Conservation (phyloP, 805 yeast species). For the Phaffomyces thermotolerans region DNA sequence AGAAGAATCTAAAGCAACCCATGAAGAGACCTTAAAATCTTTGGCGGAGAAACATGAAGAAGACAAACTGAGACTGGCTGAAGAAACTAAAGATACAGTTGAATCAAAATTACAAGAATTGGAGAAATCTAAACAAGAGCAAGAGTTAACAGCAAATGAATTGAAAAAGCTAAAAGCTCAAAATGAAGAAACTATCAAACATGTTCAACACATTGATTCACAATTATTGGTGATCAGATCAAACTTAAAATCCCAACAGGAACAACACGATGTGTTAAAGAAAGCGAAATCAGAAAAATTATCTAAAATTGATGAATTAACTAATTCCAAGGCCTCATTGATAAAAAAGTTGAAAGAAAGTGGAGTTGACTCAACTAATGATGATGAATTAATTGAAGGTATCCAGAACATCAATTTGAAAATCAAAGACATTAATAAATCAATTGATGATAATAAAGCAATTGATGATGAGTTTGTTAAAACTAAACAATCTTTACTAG, state of each 20-base stretch:
- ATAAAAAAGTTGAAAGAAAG: constrained; percentile 4
- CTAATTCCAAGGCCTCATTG: constrained; percentile 14
- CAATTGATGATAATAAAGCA: constrained; percentile 1
- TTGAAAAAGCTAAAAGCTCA: constrained; percentile 19
- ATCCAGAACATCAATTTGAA: constrained; percentile 6
- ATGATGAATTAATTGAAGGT: constrained; percentile 1
- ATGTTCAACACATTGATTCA: constrained; percentile 12
- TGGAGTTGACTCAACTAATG: background rate
- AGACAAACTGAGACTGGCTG: constrained; percentile 12
- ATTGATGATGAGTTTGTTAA: constrained; percentile 6
- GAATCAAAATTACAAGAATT: constrained; percentile 14
- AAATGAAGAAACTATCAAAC: constrained; percentile 20
- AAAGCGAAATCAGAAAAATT: constrained; percentile 11
- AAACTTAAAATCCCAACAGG: constrained; percentile 13
- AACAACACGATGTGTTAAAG: constrained; percentile 14
- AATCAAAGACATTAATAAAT: constrained; percentile 1
- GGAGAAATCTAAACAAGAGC: constrained; percentile 17
- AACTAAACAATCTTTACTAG: constrained; percentile 11
- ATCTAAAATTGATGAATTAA: constrained; percentile 14
- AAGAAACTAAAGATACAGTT: constrained; percentile 20
- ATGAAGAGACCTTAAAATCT: constrained; percentile 13
- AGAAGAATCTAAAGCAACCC: constrained; percentile 11
- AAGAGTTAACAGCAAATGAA: constrained; percentile 14
- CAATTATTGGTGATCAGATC: constrained; percentile 14
- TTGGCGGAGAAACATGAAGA: constrained; percentile 21